Evolutionary conservation across 352 stramenopile species (phyloP).

Genomic region (Pilasporangium apinafurcum): DNA sequence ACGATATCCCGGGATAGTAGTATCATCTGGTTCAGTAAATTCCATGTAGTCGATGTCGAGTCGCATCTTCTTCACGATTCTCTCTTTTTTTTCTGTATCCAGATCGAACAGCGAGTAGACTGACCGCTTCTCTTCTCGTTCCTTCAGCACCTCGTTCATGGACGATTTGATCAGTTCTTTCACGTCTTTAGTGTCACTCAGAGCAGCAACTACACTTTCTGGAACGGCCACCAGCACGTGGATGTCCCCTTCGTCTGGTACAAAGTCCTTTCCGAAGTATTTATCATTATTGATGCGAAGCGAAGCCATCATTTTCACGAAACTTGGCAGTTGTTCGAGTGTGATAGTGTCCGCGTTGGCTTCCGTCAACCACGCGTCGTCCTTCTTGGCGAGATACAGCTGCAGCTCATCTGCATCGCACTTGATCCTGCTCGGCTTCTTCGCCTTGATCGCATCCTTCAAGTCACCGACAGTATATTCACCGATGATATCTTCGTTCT

Average conservation of each 20-base stretch:
- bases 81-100: not conserved
- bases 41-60: not conserved
- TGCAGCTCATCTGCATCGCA: too few species aligned
- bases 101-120: slow-evolving; percentile 3
- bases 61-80: not conserved
- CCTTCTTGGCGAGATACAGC: too few species aligned
- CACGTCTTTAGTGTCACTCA: not conserved
- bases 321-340: too few species aligned
- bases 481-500: too few species aligned
- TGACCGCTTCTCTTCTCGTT: slow-evolving; percentile 5
- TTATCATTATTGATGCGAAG: not conserved
- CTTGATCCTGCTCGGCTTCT: too few species aligned
- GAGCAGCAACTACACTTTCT: not conserved
- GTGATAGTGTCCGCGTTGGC: too few species aligned
- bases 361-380: too few species aligned
- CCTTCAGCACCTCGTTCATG: slow-evolving; percentile 1
- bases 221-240: not conserved
- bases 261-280: not conserved
- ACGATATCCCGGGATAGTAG: not conserved
- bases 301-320: not conserved
- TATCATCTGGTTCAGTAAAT: not conserved
- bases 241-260: not conserved
- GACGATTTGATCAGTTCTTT: slow-evolving; percentile 3
- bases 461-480: too few species aligned
- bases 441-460: too few species aligned